Conservation (phyloP, 441 rosid species). For the Adansonia gregorii region DNA sequence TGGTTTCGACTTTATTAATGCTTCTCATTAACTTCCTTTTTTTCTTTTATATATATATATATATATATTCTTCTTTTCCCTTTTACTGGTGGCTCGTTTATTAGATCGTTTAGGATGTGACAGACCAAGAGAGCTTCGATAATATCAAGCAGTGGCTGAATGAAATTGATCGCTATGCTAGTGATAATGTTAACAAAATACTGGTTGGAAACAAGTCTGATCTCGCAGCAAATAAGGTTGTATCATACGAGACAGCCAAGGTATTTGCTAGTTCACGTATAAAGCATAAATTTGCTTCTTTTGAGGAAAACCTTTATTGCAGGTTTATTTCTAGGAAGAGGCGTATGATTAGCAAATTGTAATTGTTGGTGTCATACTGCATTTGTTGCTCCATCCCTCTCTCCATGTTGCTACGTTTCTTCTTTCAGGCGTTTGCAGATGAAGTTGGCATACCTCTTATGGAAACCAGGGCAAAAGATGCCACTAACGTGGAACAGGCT, state of each 20-base stretch:
- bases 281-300: not conserved
- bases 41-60: not conserved
- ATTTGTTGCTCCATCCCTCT: not conserved
- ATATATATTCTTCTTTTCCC: not conserved
- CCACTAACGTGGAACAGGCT: conserved; percentile 70
- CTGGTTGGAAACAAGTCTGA: conserved; percentile 58
- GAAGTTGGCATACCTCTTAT: conserved; percentile 70
- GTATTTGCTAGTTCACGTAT: conserved; percentile 27
- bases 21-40: conserved; percentile 15
- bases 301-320: not conserved
- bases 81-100: conserved; percentile 14
- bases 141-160: conserved; percentile 57
- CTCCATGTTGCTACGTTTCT: not conserved
- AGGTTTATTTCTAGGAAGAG: not conserved
- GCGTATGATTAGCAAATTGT: not conserved
- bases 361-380: not conserved
- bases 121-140: conserved; percentile 62
- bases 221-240: conserved; percentile 52
- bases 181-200: conserved; percentile 56
- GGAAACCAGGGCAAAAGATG: conserved; percentile 74
- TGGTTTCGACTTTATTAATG: not conserved
- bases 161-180: conserved; percentile 58
- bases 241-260: conserved; percentile 55
- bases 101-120: conserved; percentile 60
- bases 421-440: conserved; percentile 68